Base-by-base conservation (phyloP, 441 rosid genomes). In the Adansonia madagascariensis region DNA sequence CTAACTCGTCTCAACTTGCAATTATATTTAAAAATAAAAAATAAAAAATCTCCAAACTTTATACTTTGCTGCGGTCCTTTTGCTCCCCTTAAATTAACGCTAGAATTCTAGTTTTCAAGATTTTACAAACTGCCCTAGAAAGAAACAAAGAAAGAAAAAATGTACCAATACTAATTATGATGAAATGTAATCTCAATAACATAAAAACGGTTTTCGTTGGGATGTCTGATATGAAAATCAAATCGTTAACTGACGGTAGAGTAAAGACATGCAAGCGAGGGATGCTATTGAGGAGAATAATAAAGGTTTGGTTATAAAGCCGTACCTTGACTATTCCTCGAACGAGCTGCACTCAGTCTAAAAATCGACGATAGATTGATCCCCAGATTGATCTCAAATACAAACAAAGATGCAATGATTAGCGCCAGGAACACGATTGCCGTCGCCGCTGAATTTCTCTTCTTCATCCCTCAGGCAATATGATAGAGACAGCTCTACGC, bases 341-440 rank as follows among this genome's bases (percentile, higher is more conserved):
- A 18, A 67, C 39, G 39, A 68, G 41, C n/a, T 68, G 31, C 55
- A 17, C 18, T 68, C 11, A 46, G 3, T 68, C 72, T 68, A 22
- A 22, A 47, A 46, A 6, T 20, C 5, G 56, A 68, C 6, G 39
- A 47, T 2, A 27, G 31, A 27, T 27, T 27, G 31, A 27, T 27
- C 31, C 2, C 31, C 41, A 12, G 10, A 14, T 22, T 68, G 56
- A 68, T 22, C 55, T 12, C 72, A 11, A 68, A 68, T 2, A 68
- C 56, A 20, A 68, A 47, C 35, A 22, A 22, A 46, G 11, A 22
- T 0, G 39, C 17, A 27, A 12, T 7, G n/a, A 68, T 6, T 20
- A 50, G n/a, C 22, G 64, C 17, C 39, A 68, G 10, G 39, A 15
- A 47, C 4, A 67, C 72, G 18, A 47, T 47, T 9, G 0, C 10